Base-by-base conservation (phyloP, 768 basidiomycete genomes). In the Amanita brunnescens region DNA sequence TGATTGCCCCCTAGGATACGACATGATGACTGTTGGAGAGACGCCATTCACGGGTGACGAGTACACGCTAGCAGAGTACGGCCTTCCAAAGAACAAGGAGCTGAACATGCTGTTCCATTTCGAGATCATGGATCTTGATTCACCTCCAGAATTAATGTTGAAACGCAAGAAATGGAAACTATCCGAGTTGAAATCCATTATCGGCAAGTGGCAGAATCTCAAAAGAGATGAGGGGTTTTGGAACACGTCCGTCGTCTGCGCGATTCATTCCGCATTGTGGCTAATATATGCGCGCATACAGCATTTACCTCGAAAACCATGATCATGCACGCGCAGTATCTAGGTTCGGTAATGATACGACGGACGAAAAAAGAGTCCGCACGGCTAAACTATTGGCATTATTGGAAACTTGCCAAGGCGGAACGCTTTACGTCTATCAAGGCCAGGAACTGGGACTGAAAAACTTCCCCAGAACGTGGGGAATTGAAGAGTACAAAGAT, bases 371-470 rank as follows among this genome's bases (percentile, higher is more conserved):
- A 74, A 76, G 86, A 3, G 63, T 70, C 0, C 61, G 73, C 13
- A 81, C 80, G 5, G 81, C 79, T 3, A 87, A 87, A 63, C 66
- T 88, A 64, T 63, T 88, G 16, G 75, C 80, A 1, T 68, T 84
- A 49, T 63, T 86, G 32, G 75, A 87, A 55, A 68, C 77, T 32
- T 76, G 80, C 1, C 79, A 83, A 37, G 68, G 72, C 6, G 86
- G 87, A 5, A 86, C 86, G 16, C 64, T 81, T 54, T 89, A 81
- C 61, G 69, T 90, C 9, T 89, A 81, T 61, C 84, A 89, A 66
- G 87, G 85, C 5, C 73, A 88, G 62, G 88, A 89, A 59, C 72
- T 89, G 0, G 86, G 79, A 0, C 66, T 84, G 62, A 77, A 72
- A 62, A 83, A 83, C 51, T 78, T 83, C 55, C 80, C 82, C 14